phyloP scores from a whole-genome alignment of 371 early-diverging fungal species.

The Saksenaea vasiformis region DNA sequence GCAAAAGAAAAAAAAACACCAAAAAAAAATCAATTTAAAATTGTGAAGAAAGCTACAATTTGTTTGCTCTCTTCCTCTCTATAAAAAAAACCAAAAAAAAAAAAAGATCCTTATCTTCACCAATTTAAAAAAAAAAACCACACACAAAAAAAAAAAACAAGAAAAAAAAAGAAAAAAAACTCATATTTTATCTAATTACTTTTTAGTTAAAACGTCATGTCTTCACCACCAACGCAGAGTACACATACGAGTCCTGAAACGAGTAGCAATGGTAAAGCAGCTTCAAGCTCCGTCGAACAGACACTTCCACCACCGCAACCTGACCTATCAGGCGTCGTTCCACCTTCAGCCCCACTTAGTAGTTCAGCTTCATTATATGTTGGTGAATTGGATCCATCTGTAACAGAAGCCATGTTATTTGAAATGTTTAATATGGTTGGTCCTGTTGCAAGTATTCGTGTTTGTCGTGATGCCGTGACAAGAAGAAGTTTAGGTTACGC shows the following conservation, averaged over 20 bases:
- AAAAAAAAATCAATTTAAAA: background rate
- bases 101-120: background rate
- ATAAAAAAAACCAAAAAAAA: background rate
- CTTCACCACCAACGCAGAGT: background rate
- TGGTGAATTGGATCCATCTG: slow-evolving; percentile 90
- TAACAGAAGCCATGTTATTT: slow-evolving; percentile 96
- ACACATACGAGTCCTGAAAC: background rate
- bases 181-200: background rate
- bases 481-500: slow-evolving; percentile 97
- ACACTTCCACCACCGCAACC: background rate
- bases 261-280: background rate
- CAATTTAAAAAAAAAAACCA: background rate
- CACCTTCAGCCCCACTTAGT: background rate
- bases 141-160: slow-evolving; percentile 7
- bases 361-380: slow-evolving; percentile 82
- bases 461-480: slow-evolving; percentile 97
- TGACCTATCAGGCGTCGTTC: background rate
- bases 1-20: background rate
- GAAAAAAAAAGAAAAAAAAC: slow-evolving; percentile 7
- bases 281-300: background rate
- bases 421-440: slow-evolving; percentile 97
- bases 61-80: background rate
- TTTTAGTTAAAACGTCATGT: slow-evolving; percentile 11
- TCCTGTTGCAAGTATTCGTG: slow-evolving; percentile 96
- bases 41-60: background rate